Conservation (phyloP, 805 yeast species). For the Wickerhamomyces silvicola region DNA sequence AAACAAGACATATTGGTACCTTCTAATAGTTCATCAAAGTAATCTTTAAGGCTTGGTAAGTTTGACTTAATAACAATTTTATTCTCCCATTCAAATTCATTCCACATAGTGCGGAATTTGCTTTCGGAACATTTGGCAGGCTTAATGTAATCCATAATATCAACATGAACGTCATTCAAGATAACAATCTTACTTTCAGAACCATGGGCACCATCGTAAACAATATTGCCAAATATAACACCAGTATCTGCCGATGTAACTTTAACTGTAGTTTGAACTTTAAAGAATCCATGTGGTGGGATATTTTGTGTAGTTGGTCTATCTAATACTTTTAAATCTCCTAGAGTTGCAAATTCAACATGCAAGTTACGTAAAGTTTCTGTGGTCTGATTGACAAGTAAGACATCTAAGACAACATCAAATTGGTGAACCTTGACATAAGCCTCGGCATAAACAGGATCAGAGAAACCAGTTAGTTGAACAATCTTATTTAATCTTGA, state of each 20-base stretch:
- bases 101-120: slow-evolving; percentile 96
- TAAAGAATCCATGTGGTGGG: slow-evolving; percentile 97
- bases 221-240: slow-evolving; percentile 93
- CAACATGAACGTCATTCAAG: slow-evolving; percentile 89
- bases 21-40: slow-evolving; percentile 64
- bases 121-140: slow-evolving; percentile 89
- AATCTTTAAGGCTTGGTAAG: slow-evolving; percentile 61
- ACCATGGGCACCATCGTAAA: slow-evolving; percentile 93
- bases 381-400: slow-evolving; percentile 90
- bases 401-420: slow-evolving; percentile 89
- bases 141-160: slow-evolving; percentile 94
- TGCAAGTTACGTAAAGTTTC: slow-evolving; percentile 84
- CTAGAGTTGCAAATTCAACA: slow-evolving; percentile 93
- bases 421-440: slow-evolving; percentile 93
- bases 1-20: slow-evolving; percentile 93
- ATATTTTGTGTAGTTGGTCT: slow-evolving; percentile 83
- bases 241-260: slow-evolving; percentile 98
- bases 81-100: slow-evolving; percentile 99
- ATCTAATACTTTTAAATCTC: slow-evolving; percentile 92
- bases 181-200: slow-evolving; percentile 86
- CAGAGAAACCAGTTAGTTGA: slow-evolving; percentile 96
- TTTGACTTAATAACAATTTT: slow-evolving; percentile 82
- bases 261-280: slow-evolving; percentile 80
- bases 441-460: slow-evolving; percentile 97
- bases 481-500: slow-evolving; percentile 84